Evolutionary conservation across 257 asterid species (phyloP).

Genomic region (Anisodus tanguticus): DNA sequence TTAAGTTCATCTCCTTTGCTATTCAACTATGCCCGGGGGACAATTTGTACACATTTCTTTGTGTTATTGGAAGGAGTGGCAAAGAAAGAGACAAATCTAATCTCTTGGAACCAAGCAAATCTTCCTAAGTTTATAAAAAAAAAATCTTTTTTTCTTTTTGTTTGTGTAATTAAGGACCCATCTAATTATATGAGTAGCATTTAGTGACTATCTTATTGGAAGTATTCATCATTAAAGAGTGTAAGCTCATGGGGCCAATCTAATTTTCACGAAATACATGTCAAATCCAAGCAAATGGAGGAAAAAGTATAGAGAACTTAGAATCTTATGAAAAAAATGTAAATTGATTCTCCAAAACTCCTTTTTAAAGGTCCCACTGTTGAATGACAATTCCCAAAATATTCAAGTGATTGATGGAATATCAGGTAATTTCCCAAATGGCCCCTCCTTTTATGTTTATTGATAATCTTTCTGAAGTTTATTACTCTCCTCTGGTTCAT

Average conservation of each 20-base stretch:
- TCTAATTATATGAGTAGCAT: neutral
- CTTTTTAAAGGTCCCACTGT: conserved; percentile 6
- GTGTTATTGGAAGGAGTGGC: conserved; percentile 45
- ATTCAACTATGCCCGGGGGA: too few species aligned
- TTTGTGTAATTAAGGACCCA: conserved; percentile 22
- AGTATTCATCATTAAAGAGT: conserved; percentile 20
- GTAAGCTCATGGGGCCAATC: conserved; percentile 21
- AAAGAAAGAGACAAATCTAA: conserved; percentile 41
- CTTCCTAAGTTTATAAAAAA: conserved; percentile 28
- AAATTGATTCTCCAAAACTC: neutral
- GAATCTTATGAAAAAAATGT: conserved; percentile 14
- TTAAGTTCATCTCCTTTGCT: too few species aligned
- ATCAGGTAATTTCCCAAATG: neutral
- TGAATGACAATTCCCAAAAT: conserved; percentile 26
- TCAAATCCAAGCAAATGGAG: conserved; percentile 12
- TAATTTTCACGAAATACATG: neutral
- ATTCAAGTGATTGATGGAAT: conserved; percentile 2
- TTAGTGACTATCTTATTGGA: conserved; percentile 15
- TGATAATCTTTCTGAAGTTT: neutral
- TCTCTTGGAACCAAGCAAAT: conserved; percentile 57
- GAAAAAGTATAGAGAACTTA: neutral
- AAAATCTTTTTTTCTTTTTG: neutral
- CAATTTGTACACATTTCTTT: conserved; percentile 33
- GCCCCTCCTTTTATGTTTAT: neutral
- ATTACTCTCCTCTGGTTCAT: too few species aligned